Conservation (phyloP, 192 early-diverging fungal genomes). For the Pilaira anomala region DNA sequence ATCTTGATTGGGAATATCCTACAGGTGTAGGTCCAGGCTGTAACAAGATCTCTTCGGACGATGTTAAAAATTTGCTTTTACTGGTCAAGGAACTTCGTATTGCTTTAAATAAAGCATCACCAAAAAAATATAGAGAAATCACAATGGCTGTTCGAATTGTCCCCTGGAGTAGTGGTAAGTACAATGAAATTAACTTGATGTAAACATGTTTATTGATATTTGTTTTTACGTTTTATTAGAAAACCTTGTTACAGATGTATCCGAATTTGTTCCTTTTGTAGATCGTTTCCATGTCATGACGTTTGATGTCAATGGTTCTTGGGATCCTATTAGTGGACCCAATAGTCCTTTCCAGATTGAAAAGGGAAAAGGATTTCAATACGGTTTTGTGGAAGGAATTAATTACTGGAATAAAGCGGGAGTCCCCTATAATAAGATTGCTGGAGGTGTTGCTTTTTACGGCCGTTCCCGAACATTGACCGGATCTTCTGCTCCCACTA, state of each 20-base stretch:
- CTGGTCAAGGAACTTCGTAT: constrained; percentile 60
- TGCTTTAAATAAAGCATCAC: constrained; percentile 41
- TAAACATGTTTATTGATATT: background rate
- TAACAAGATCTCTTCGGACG: constrained; percentile 52
- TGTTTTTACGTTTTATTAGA: constrained; percentile 9
- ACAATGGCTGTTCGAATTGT: constrained; percentile 62
- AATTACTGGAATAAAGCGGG: constrained; percentile 53
- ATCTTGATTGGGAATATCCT: constrained; percentile 72
- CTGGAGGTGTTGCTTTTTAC: constrained; percentile 60
- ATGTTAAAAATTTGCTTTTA: constrained; percentile 57
- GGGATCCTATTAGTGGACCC: constrained; percentile 48
- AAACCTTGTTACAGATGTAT: constrained; percentile 53
- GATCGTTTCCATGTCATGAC: constrained; percentile 68
- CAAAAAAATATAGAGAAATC: constrained; percentile 47
- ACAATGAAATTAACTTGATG: background rate
- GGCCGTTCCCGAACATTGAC: constrained; percentile 42
- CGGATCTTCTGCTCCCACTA: constrained; percentile 28
- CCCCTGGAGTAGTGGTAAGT: constrained; percentile 48
- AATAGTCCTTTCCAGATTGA: constrained; percentile 42
- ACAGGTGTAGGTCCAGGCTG: constrained; percentile 57
- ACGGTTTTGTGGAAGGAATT: constrained; percentile 48
- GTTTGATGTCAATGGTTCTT: constrained; percentile 61
- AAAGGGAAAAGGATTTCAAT: constrained; percentile 27
- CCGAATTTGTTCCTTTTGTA: constrained; percentile 54
- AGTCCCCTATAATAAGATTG: constrained; percentile 57